phyloP scores from a whole-genome alignment of 2,329 filamentous ascomycete genomes.

The Fusarium praegraminearum region DNA sequence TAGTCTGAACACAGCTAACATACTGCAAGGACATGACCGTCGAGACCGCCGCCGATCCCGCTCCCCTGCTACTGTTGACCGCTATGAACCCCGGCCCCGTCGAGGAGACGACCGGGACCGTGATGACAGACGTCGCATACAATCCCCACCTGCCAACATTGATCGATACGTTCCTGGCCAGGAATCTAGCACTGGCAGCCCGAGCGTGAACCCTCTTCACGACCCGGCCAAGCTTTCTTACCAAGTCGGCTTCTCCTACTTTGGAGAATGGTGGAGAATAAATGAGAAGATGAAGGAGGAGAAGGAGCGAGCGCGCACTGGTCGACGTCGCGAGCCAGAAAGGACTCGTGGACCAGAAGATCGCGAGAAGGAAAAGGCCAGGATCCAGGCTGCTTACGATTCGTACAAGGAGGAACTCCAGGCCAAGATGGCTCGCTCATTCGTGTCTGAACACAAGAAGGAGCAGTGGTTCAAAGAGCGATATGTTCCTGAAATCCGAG shows the following conservation, averaged over 20 bases:
- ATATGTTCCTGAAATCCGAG: constrained; percentile 86
- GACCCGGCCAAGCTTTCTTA: constrained; percentile 80
- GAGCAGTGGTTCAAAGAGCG: constrained; percentile 99
- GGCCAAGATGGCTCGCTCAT: constrained; percentile 84
- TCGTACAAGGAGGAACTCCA: constrained; percentile 76
- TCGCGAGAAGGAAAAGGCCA: constrained; percentile 80
- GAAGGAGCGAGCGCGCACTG: constrained; percentile 76
- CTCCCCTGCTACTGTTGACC: constrained; percentile 77
- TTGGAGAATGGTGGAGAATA: constrained; percentile 86
- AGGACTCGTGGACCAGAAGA: constrained; percentile 76
- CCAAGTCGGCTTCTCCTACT: constrained; percentile 87
- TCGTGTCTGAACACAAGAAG: constrained; percentile 91
- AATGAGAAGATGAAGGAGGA: constrained; percentile 88
- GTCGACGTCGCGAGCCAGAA: constrained; percentile 74
- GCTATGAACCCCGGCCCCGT: constrained; percentile 78
- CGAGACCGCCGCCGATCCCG: constrained; percentile 74
- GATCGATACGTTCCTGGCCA: constrained; percentile 88
- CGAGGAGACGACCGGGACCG: constrained; percentile 76
- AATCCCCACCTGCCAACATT: constrained; percentile 76
- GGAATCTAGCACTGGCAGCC: constrained; percentile 59
- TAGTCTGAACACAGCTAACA: constrained; percentile 6
- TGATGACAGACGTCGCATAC: constrained; percentile 72
- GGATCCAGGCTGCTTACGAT: constrained; percentile 79
- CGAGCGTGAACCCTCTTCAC: constrained; percentile 72
- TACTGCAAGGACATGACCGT: constrained; percentile 64